Evolutionary conservation across 2,329 filamentous ascomycete species (phyloP).

Genomic region (Claviceps maximensis): DNA sequence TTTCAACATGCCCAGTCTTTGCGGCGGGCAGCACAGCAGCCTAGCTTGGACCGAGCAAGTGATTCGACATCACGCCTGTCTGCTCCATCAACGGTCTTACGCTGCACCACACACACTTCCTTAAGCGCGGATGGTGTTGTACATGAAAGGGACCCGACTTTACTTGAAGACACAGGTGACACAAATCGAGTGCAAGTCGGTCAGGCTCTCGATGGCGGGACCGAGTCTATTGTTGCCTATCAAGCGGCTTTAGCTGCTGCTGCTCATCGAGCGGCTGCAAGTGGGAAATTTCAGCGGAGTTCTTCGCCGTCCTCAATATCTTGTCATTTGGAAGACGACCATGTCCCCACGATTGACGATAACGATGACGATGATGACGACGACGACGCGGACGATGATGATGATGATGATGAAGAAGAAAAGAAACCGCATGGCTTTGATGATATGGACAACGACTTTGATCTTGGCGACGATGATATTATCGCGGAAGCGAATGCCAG

Average conservation of each 20-base stretch:
- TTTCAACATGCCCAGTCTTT: slow-evolving; percentile 41
- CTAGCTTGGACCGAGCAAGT: slow-evolving; percentile 27
- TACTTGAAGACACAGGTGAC: neutral
- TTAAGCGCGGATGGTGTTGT: slow-evolving; percentile 20
- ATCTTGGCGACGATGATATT: slow-evolving; percentile 74
- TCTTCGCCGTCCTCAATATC: slow-evolving; percentile 24
- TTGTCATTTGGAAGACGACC: slow-evolving; percentile 1
- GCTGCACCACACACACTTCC: slow-evolving; percentile 41
- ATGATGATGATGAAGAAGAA: slow-evolving; percentile 3
- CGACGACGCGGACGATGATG: slow-evolving; percentile 1
- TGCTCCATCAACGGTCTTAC: slow-evolving; percentile 27
- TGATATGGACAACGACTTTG: slow-evolving; percentile 50
- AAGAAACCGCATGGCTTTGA: slow-evolving; percentile 34
- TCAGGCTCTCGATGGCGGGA: slow-evolving; percentile 5
- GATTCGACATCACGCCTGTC: slow-evolving; percentile 33
- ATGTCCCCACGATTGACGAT: slow-evolving; percentile 3
- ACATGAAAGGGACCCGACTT: neutral
- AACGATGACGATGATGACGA: slow-evolving; percentile 4
- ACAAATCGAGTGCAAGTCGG: neutral
- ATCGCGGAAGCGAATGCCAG: slow-evolving; percentile 93
- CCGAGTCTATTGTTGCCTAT: slow-evolving; percentile 45
- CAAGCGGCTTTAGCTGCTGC: slow-evolving; percentile 77
- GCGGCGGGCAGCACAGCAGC: slow-evolving; percentile 21
- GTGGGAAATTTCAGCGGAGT: slow-evolving; percentile 60
- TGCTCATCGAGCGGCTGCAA: slow-evolving; percentile 60